A percentile compares a stretch with the other conserved stretches of the same genome.
Conservation (phyloP, 352 stramenopile species). For the Pythium angustatum region DNA sequence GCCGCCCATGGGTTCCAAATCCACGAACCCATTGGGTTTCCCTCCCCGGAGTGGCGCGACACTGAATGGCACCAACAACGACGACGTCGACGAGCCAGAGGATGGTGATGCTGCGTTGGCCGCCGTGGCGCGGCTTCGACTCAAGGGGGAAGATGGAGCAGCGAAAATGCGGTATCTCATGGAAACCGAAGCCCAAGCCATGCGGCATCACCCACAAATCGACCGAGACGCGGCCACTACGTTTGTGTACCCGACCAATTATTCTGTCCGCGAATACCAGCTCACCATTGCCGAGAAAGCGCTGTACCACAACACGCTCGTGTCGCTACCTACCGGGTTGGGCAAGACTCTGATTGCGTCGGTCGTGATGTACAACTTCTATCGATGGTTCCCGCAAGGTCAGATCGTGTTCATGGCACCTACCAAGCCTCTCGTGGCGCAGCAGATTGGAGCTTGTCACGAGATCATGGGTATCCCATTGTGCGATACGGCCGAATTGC, state of each 20-base stretch:
- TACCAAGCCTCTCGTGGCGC: conserved; percentile 96
- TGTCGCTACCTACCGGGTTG: conserved; percentile 97
- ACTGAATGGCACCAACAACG: not conserved
- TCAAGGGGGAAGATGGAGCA: conserved; percentile 50
- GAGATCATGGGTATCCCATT: conserved; percentile 94
- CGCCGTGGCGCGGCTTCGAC: conserved; percentile 21
- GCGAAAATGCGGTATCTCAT: conserved; percentile 66
- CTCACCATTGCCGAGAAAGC: conserved; percentile 91
- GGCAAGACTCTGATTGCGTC: conserved; percentile 99
- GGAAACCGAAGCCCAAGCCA: conserved; percentile 1
- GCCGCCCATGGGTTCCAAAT: conserved; percentile 8
- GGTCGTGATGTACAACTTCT: conserved; percentile 99
- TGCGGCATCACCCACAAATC: conserved; percentile 46
- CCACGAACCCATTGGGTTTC: not conserved
- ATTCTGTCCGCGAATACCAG: conserved; percentile 94
- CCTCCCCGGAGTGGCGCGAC: not conserved
- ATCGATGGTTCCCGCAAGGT: conserved; percentile 95
- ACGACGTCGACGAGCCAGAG: conserved; percentile 6
- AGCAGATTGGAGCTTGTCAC: conserved; percentile 97
- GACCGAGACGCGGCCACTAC: conserved; percentile 61
- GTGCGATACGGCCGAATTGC: conserved; percentile 77
- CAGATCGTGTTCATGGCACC: conserved; percentile 98
- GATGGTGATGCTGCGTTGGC: conserved; percentile 3
- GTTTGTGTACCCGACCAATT: conserved; percentile 91
- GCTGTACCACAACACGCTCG: conserved; percentile 97